Evolutionary conservation across 192 early-diverging fungal species (phyloP), one percentile per base, ranked within the genome.

Genomic region (Linnemannia hyalina): DNA sequence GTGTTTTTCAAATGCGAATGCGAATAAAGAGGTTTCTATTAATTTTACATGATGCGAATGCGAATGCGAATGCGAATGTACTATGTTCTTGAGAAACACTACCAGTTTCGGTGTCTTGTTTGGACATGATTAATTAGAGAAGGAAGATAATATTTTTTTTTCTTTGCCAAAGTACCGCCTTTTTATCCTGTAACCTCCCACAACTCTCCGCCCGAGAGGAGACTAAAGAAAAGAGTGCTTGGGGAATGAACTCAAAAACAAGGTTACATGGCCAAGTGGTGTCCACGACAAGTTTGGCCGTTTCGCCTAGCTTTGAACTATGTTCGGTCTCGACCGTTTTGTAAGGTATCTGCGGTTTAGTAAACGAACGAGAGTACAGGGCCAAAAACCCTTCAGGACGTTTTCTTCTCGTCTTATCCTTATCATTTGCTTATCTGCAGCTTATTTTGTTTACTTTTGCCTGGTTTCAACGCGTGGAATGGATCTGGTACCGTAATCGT

Each of bases 81-180:
- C n/a, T n/a, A n/a, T n/a, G n/a, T n/a, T n/a, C n/a, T n/a, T n/a
- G n/a, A n/a, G n/a, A n/a, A n/a, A n/a, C n/a, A n/a, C n/a, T n/a
- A 71, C 60, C 82, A 76, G 69, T 49, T 78, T 83, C 82, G 74
- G 65, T 36, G 75, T 82, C 81, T 82, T 73, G 81, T 77, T 82
- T 82, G 75, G 81, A 82, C 81, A 82, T 82, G 81, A 82, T 82
- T 72, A 81, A 71, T 75, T 73, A 46, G 75, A 63, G 75, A 76
- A 68, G 75, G 55, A 57, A 47, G 75, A 65, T 44, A 65, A 63
- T 47, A 5, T 80, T 80, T 80, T 80, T 79, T 80, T 54, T 78
- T 78, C 52, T 55, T 70, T 63, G 77, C 77, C 71, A 80, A 73
- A 80, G 78, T 73, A 38, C 54, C 70, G 78, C 70, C 78, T 80